phyloP scores from a whole-genome alignment of 768 basidiomycete species.

The Scleroderma bovista region DNA sequence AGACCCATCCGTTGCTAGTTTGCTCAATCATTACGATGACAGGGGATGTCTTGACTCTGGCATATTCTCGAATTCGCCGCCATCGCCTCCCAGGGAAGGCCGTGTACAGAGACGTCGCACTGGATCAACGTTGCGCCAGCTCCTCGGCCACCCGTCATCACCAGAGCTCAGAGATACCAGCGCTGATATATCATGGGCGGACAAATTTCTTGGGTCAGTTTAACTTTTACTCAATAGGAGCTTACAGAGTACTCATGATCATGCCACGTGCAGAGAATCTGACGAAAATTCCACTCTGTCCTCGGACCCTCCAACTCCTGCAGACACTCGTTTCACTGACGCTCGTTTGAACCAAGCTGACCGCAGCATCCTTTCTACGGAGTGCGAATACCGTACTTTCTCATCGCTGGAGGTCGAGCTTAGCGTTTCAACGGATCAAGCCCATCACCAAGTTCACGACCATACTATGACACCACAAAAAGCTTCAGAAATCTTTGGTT shows the following conservation, averaged over 20 bases:
- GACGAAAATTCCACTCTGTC: conserved; percentile 37
- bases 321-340: conserved; percentile 34
- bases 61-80: conserved; percentile 60
- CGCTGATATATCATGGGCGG: conserved; percentile 84
- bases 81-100: conserved; percentile 32
- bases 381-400: conserved; percentile 44
- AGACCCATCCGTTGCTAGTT: conserved; percentile 74
- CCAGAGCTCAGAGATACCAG: conserved; percentile 29
- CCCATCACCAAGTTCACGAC: conserved; percentile 20
- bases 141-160: conserved; percentile 51
- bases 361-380: conserved; percentile 35
- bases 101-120: conserved; percentile 52
- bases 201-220: conserved; percentile 63
- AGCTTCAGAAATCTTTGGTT: conserved; percentile 72
- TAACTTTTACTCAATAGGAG: neutral
- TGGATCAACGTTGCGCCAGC: conserved; percentile 69
- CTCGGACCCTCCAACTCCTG: conserved; percentile 50
- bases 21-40: conserved; percentile 70
- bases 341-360: conserved; percentile 32
- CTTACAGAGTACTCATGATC: conserved; percentile 6
- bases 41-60: conserved; percentile 56
- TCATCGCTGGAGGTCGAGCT: conserved; percentile 76
- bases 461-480: conserved; percentile 53
- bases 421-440: conserved; percentile 45
- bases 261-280: conserved; percentile 34